phyloP scores from a whole-genome alignment of 371 early-diverging fungal species.

The Dinochytrium kinnereticum region DNA sequence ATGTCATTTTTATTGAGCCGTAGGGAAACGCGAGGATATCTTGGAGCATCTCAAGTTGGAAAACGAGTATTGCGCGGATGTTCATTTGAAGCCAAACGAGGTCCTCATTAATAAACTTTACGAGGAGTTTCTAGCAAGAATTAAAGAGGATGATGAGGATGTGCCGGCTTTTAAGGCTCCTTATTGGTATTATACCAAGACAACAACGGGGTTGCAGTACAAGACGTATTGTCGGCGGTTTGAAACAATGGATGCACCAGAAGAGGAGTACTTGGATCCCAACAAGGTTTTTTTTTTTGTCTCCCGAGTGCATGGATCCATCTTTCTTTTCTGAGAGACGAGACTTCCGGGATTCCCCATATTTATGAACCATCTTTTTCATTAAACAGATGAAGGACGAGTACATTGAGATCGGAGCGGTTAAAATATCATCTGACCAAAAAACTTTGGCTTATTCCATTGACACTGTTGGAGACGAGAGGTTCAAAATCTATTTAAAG shows the following conservation, averaged over 20 bases:
- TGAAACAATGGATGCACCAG: slow-evolving; percentile 36
- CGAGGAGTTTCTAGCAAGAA: slow-evolving; percentile 47
- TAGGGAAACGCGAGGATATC: slow-evolving; percentile 36
- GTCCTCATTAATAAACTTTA: slow-evolving; percentile 42
- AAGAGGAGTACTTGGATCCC: slow-evolving; percentile 34
- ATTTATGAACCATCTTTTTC: no score
- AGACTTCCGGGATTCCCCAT: no score
- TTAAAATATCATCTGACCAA: slow-evolving; percentile 30
- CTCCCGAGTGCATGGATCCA: background rate
- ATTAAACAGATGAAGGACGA: slow-evolving; percentile 32
- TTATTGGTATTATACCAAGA: slow-evolving; percentile 52
- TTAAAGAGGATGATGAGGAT: slow-evolving; percentile 49
- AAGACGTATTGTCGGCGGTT: slow-evolving; percentile 45
- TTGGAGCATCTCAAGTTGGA: slow-evolving; percentile 47
- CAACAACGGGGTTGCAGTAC: slow-evolving; percentile 54
- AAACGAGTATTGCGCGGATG: slow-evolving; percentile 40
- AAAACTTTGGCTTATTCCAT: slow-evolving; percentile 48
- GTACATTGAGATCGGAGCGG: slow-evolving; percentile 37
- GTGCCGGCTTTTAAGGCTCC: slow-evolving; percentile 45
- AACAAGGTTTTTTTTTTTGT: background rate
- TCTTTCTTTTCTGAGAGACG: background rate
- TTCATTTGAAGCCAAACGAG: slow-evolving; percentile 33
- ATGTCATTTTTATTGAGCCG: background rate
- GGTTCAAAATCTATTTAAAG: slow-evolving; percentile 58
- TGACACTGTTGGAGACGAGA: slow-evolving; percentile 53